Base-by-base conservation (phyloP, 805 yeast species). In the Metschnikowia vanudenii region DNA sequence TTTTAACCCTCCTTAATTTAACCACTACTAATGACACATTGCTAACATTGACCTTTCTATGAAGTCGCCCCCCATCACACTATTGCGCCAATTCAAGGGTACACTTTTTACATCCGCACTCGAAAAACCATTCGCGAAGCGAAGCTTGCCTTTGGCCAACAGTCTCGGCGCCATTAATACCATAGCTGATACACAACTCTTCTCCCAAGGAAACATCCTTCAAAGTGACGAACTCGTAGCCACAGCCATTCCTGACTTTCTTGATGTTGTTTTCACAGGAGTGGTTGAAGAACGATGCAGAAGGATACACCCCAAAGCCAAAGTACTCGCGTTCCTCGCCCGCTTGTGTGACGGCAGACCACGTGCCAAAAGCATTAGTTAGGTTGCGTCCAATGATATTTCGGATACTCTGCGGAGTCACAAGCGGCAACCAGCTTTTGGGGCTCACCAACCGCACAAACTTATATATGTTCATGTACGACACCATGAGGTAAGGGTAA, bases 301-400 rank as follows among this genome's bases (percentile, higher is more conserved):
- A 73, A 0, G 88, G 85, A 47, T 71, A 79, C 2, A 83, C 71
- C 32, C 78, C 74, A 51, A 80, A 80, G 0, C 89, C 89, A 41
- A 81, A 68, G 52, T 76, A 81, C 47, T 80, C 84, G 28, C 61
- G 60, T 32, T 73, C 74, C 49, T 79, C 85, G 1, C 67, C 67
- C 3, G 59, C 64, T 6, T 53, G 62, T 2, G 65, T 47, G 10
- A 52, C 47, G 9, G 59, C 61, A 40, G 82, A 79, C 85, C 88
- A 81, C 18, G 82, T 79, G 1, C 88, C 88, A 61, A 83, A 83
- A 0, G 88, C 83, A 57, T 83, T 83, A 13, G 85, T 83, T 41
- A 81, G 75, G 52, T 82, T 84, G 33, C 75, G 65, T 2, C 88
- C 88, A 40, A 79, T 64, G 2, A 79, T 72, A 13, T 65, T 62